These are phyloP conservation scores for Lecanicillium sp. DNA, from an alignment of 2,329 filamentous ascomycete genomes.

Conservation along the genomic window DNA sequence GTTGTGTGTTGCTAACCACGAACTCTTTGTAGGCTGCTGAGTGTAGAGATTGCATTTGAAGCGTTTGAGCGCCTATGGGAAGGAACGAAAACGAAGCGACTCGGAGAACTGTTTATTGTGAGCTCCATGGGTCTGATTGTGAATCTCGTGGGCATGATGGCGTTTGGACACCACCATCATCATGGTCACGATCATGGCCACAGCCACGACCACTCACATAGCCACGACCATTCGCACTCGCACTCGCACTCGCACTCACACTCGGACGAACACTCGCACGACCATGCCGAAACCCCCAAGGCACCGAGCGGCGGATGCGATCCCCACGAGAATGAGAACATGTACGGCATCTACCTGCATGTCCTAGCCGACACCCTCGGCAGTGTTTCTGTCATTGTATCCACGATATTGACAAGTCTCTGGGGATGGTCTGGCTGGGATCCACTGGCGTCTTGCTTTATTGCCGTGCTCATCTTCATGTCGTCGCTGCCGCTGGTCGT, in stretches of 20 bases:
- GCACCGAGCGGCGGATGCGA: constrained; percentile 22
- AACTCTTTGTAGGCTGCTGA: constrained; percentile 63
- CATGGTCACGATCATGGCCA: constrained; percentile 31
- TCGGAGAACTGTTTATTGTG: constrained; percentile 82
- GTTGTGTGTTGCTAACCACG: no score
- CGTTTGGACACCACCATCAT: constrained; percentile 62
- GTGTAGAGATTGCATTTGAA: constrained; percentile 92
- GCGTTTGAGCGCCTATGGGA: constrained; percentile 81
- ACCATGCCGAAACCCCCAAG: constrained; percentile 25
- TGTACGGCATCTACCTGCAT: constrained; percentile 94
- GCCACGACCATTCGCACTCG: constrained; percentile 30
- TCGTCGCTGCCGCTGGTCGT: constrained; percentile 83
- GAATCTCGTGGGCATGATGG: constrained; percentile 85
- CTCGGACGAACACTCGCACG: constrained; percentile 16
- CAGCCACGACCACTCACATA: constrained; percentile 29
- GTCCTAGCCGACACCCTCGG: constrained; percentile 91
- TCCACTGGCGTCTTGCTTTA: constrained; percentile 85
- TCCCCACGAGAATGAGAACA: constrained; percentile 86
- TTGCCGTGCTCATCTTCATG: constrained; percentile 87
- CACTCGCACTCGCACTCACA: constrained; percentile 23
- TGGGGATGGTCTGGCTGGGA: constrained; percentile 93
- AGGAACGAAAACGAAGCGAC: constrained; percentile 72
- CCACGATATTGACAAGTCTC: constrained; percentile 78
- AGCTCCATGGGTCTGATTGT: constrained; percentile 80
- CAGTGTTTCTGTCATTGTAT: constrained; percentile 88